Base-by-base conservation (phyloP, 805 yeast species). In the Cyberlindnera samutprakarnensis region DNA sequence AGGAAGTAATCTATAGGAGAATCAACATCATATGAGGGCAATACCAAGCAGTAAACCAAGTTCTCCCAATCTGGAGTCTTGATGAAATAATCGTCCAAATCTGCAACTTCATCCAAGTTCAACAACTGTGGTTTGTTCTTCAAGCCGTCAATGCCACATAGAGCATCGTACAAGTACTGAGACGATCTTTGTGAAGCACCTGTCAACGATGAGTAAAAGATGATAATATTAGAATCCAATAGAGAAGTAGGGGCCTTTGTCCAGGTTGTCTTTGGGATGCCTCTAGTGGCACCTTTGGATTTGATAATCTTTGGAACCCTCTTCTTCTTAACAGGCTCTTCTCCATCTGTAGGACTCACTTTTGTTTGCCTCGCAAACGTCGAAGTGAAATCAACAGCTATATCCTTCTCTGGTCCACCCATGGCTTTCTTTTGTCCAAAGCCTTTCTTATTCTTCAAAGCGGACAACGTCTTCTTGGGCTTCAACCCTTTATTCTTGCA, bases 11-110 rank as follows among this genome's bases (percentile, higher is more conserved):
- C 96, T 20, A 88, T 67, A 11, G 96, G 96, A 2, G 94, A 83
- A 54, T 87, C 96, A 1, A 88, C 82, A 43, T 86, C 96, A 51
- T 87, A 87, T 0, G 95, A 85, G 2, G 96, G 96, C 20, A 87
- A 62, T 12, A 87, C 84, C 37, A 87, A 42, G 23, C 88, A 52
- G 47, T 85, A 87, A 10, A 85, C 57, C 25, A 71, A 58, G 33
- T 75, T 68, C 4, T 55, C 55, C 19, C 49, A 43, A 22, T 46
- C 35, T 6, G 94, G 94, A 9, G 75, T 66, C 31, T 69, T 70
- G 28, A 84, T 64, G 52, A 87, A 87, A 54, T 72, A 87, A 37
- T 81, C 81, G 47, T 88, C 96, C 32, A 84, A 59, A 56, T 88
- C 95, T 41, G 78, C 81, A 13, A 88, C 62, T 37, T 87, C 90